Base-by-base conservation (phyloP, 305 asterid genomes). In the Euphrasia arctica region DNA sequence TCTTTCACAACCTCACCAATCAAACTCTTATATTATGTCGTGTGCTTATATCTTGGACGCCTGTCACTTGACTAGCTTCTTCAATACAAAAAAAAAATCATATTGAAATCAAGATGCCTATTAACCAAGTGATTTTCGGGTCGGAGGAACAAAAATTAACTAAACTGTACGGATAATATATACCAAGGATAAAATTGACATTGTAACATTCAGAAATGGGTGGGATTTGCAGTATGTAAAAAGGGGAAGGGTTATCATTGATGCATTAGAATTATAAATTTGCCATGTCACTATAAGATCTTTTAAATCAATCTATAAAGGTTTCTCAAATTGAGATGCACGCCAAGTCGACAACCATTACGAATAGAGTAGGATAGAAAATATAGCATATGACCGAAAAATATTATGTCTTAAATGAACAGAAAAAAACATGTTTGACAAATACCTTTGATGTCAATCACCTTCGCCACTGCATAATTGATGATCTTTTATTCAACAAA, bases 1-100 rank as follows among this genome's bases (percentile, higher is more conserved):
- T 81, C 79, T 77, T 76, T 88, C 59, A 84, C 72, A 42, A 72
- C 62, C 11, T 89, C 87, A 34, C 96, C 97, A 29, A 89, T 75
- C 79, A 79, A 66, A 60, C 66, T 79, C 68, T 62, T 69, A n/a
- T 69, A 71, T 55, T 88, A 90, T 1, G 82, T 76, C 68, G 82
- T 80, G 81, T 84, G 96, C 81, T 86, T 70, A 86, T 73, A 54
- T 80, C 72, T 67, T 79, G 75, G 0, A 90, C 76, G 57, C 85
- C 89, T 56, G 83, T 72, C 61, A 69, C 76, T 61, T 79, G 71
- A 67, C 83, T 66, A 57, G 90, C 97, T 78, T 73, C 95, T 86
- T 56, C 42, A 60, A 54, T 25, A 77, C 36, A 47, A 11, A 3
- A 5, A 3, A 5, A 6, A 52, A 5, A 1, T 52, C 32, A 5